Conservation (phyloP, 192 early-diverging fungal genomes). For the Chytriomyces sp. region DNA sequence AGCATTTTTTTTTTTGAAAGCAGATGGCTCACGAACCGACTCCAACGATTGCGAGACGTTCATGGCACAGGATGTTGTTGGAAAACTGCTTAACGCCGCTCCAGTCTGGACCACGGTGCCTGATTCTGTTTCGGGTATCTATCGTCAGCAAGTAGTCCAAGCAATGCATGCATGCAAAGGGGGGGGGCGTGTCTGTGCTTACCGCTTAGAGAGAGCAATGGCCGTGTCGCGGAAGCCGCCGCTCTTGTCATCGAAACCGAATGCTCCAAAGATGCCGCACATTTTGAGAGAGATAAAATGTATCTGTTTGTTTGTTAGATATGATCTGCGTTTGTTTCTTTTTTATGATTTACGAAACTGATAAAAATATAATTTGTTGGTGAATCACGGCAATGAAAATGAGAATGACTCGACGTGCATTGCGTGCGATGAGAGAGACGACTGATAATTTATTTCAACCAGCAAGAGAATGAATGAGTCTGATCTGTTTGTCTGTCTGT, state of each 20-base stretch:
- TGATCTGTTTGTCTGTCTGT: too few species aligned
- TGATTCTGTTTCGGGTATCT: constrained; percentile 63
- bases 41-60: constrained; percentile 98
- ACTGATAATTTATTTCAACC: too few species aligned
- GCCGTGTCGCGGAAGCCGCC: constrained; percentile 81
- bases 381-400: too few species aligned
- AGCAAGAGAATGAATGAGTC: too few species aligned
- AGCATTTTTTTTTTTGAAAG: neutral
- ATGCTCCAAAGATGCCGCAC: constrained; percentile 98
- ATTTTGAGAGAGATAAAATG: constrained; percentile 52
- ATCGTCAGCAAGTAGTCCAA: neutral
- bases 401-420: too few species aligned
- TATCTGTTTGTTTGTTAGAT: too few species aligned
- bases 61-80: constrained; percentile 93
- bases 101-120: constrained; percentile 99
- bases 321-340: too few species aligned
- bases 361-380: too few species aligned
- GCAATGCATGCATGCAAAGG: neutral
- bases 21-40: constrained; percentile 70
- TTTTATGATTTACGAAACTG: too few species aligned
- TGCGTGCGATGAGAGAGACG: too few species aligned
- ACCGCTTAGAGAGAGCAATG: constrained; percentile 87
- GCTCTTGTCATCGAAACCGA: constrained; percentile 82
- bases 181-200: constrained; percentile 38
- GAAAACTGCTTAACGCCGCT: constrained; percentile 81